Evolutionary conservation across 2,329 filamentous ascomycete genomes (phyloP).

Genomic region (Alternaria infectoria): DNA sequence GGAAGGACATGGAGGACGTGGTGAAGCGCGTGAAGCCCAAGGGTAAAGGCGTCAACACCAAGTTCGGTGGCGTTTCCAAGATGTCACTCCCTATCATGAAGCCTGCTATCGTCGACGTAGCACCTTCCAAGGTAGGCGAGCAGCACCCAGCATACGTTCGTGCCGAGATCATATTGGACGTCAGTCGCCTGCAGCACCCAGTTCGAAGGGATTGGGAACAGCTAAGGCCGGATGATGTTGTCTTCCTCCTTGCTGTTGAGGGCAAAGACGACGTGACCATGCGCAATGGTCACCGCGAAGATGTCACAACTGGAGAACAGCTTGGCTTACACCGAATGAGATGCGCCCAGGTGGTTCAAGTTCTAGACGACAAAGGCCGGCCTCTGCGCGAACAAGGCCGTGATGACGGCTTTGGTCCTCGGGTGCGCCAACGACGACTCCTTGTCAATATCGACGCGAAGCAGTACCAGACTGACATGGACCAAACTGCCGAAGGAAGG

Average conservation of each 20-base stretch:
- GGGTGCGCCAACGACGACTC: slow-evolving; percentile 70
- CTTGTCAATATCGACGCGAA: slow-evolving; percentile 81
- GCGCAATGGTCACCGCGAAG: slow-evolving; percentile 61
- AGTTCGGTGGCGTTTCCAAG: slow-evolving; percentile 83
- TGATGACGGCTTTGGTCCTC: slow-evolving; percentile 65
- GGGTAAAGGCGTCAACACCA: slow-evolving; percentile 67
- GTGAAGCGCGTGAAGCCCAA: slow-evolving; percentile 79
- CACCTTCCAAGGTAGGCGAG: slow-evolving; percentile 82
- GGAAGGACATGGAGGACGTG: slow-evolving; percentile 85
- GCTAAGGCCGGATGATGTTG: slow-evolving; percentile 82
- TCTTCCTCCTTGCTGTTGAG: slow-evolving; percentile 83
- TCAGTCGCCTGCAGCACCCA: slow-evolving; percentile 76
- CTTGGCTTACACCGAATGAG: slow-evolving; percentile 75
- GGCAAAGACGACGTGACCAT: slow-evolving; percentile 60
- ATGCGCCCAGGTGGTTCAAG: slow-evolving; percentile 82
- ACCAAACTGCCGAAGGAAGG: slow-evolving; percentile 69
- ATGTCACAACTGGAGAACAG: slow-evolving; percentile 61
- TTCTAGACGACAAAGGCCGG: slow-evolving; percentile 84
- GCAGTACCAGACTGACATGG: slow-evolving; percentile 79
- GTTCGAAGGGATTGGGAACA: slow-evolving; percentile 89
- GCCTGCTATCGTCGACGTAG: slow-evolving; percentile 84
- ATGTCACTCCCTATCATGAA: slow-evolving; percentile 91
- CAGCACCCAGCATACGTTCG: slow-evolving; percentile 82
- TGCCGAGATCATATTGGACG: slow-evolving; percentile 84
- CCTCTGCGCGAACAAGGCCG: slow-evolving; percentile 70